Base-by-base conservation (phyloP, 805 yeast species). In the Candida caryicola region DNA sequence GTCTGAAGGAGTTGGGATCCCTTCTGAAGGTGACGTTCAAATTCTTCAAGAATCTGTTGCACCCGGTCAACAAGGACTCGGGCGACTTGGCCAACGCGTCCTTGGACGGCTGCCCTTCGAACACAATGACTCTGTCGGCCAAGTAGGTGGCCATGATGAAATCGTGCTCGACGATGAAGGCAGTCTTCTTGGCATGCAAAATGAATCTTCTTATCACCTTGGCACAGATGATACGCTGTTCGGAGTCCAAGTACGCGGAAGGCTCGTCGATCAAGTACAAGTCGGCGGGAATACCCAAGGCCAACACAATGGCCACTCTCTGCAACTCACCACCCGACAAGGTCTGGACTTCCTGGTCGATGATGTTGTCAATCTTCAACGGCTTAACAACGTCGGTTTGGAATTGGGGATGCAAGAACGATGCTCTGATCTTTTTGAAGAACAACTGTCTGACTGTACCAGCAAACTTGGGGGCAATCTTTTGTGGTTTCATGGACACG, bases 131-230 rank as follows among this genome's bases (percentile, higher is more conserved):
- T 60, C 95, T 81, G 70, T 93, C 99, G 47, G 99, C 99, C 75
- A 93, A 78, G 65, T 93, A 93, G 13, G 99, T 93, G 49, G 99
- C 98, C 99, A 93, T 93, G 74, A 93, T 93, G 79, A 93, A 93
- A 79, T 93, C 99, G 81, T 93, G 99, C 82, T 93, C 99, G 43
- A 93, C 99, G 55, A 93, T 76, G 65, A 93, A 93, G n/a, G 99
- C 99, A 32, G 98, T 91, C 77, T 91, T 93, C 76, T 91, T 90
- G 53, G 96, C 80, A 63, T 93, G 99, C 63, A 93, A 73, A 58
- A 93, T 86, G 61, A 89, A 93, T 69, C 96, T 84, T 79, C 96
- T 85, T 56, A 93, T 93, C 52, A 93, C 99, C 75, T 93, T 93
- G 37, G 99, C 86, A 76, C 99, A 93, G 52, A 93, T 85, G 59